Conservation (phyloP, 2,329 filamentous ascomycete genomes). For the Claviceps africana region DNA sequence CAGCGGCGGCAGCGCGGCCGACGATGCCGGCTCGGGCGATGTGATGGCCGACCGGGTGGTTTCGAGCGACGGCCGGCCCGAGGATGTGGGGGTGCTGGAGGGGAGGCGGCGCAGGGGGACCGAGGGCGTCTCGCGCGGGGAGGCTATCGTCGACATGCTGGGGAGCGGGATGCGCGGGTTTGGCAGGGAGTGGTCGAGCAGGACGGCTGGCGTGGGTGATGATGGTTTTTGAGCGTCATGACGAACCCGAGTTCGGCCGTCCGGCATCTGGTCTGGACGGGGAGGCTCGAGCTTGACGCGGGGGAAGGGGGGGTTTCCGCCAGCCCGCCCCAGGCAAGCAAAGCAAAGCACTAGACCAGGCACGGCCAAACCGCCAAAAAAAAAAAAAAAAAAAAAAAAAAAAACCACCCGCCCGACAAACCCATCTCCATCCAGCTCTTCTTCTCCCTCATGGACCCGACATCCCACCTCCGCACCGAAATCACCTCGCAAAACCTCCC, state of each 20-base stretch:
- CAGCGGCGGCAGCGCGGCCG: constrained; percentile 14
- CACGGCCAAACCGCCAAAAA: too few species aligned
- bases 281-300: too few species aligned
- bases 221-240: not conserved
- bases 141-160: constrained; percentile 50
- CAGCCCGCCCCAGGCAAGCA: too few species aligned
- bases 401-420: too few species aligned
- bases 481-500: constrained; percentile 41
- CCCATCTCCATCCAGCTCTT: too few species aligned
- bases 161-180: too few species aligned
- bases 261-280: not conserved
- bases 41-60: constrained; percentile 43
- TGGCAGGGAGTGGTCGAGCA: not conserved
- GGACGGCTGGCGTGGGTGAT: not conserved
- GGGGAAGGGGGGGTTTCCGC: too few species aligned
- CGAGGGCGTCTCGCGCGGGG: constrained; percentile 37
- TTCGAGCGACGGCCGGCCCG: constrained; percentile 61
- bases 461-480: constrained; percentile 21
- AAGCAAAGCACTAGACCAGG: too few species aligned
- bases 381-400: too few species aligned
- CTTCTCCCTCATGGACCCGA: constrained; percentile 10
- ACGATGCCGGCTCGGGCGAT: constrained; percentile 31
- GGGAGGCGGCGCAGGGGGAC: constrained; percentile 44
- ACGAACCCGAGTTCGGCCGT: not conserved
- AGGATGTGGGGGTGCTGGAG: constrained; percentile 52